phyloP scores from a whole-genome alignment of 768 basidiomycete species.

The Suillus subaureus region DNA sequence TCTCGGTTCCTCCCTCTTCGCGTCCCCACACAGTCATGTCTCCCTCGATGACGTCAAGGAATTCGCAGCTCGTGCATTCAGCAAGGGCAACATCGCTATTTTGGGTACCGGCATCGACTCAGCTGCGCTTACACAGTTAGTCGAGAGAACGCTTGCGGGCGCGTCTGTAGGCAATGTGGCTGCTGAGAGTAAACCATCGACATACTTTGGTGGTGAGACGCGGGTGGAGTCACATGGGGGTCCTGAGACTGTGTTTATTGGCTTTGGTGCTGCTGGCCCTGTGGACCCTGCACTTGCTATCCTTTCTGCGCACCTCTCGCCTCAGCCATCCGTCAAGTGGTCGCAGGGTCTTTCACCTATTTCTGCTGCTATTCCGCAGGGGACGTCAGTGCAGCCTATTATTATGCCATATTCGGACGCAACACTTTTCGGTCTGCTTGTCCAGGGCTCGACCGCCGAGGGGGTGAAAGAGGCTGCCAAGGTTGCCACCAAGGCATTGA shows the following conservation, averaged over 20 bases:
- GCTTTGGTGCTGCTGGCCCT: constrained; percentile 73
- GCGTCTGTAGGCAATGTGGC: constrained; percentile 37
- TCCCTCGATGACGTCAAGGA: constrained; percentile 70
- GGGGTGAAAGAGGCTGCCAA: constrained; percentile 70
- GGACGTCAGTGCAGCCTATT: constrained; percentile 69
- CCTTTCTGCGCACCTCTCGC: constrained; percentile 79
- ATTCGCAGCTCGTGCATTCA: constrained; percentile 74
- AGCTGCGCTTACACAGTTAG: constrained; percentile 66
- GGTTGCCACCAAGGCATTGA: constrained; percentile 67
- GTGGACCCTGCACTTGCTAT: constrained; percentile 74
- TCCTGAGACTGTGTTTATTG: constrained; percentile 81
- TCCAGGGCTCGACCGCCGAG: constrained; percentile 67
- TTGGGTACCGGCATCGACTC: constrained; percentile 87
- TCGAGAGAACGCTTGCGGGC: constrained; percentile 64
- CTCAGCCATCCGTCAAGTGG: constrained; percentile 87
- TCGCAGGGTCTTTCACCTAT: constrained; percentile 71
- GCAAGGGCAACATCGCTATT: constrained; percentile 80
- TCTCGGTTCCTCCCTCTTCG: constrained; percentile 89
- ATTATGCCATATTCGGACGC: constrained; percentile 93
- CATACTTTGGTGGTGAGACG: constrained; percentile 86
- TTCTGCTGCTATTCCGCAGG: constrained; percentile 56
- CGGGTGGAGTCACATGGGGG: constrained; percentile 67
- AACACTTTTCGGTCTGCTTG: constrained; percentile 78
- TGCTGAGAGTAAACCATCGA: constrained; percentile 25
- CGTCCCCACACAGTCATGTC: constrained; percentile 65